Evolutionary conservation across 1,284 basidiomycete genomes (phyloP).

Genomic region (Stygiomarasmius scandens): DNA sequence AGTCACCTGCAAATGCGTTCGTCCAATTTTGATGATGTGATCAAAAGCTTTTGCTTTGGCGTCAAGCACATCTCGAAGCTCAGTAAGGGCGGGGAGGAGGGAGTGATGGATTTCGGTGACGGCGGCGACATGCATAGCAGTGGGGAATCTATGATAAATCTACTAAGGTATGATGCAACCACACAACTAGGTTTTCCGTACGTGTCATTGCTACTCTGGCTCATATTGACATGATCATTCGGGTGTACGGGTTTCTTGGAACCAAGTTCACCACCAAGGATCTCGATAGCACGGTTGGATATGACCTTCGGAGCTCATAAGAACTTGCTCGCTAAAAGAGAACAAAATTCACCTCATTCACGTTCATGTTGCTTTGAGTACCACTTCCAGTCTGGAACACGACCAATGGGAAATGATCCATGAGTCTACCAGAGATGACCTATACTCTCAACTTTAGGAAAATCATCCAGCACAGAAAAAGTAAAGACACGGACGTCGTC

Average conservation of each 20-base stretch:
- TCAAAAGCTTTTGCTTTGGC: constrained; percentile 84
- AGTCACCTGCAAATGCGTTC: constrained; percentile 88
- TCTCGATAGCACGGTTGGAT: constrained; percentile 97
- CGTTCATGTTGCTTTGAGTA: constrained; percentile 99
- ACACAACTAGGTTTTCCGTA: constrained; percentile 37
- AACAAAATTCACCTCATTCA: constrained; percentile 75
- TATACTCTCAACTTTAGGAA: constrained; percentile 31
- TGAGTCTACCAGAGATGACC: constrained; percentile 95
- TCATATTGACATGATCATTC: constrained; percentile 99
- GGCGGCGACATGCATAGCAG: constrained; percentile 98
- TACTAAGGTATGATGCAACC: constrained; percentile 7
- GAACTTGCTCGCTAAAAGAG: not conserved
- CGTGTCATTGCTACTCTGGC: constrained; percentile 99
- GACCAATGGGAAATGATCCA: constrained; percentile 96
- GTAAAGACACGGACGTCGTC: constrained; percentile 74
- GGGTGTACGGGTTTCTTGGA: constrained; percentile 98
- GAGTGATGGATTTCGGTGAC: constrained; percentile 85
- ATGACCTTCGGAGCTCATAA: constrained; percentile 69
- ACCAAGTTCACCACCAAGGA: constrained; percentile 94
- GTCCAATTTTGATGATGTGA: constrained; percentile 97
- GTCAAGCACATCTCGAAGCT: constrained; percentile 83
- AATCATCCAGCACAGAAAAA: not conserved
- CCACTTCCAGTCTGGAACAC: constrained; percentile 99
- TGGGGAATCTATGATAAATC: constrained; percentile 80
- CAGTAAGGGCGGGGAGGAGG: constrained; percentile 85